These are phyloP conservation scores for Hydnum rufescens DNA, from an alignment of 768 basidiomycete genomes.

Conservation along the genomic window DNA sequence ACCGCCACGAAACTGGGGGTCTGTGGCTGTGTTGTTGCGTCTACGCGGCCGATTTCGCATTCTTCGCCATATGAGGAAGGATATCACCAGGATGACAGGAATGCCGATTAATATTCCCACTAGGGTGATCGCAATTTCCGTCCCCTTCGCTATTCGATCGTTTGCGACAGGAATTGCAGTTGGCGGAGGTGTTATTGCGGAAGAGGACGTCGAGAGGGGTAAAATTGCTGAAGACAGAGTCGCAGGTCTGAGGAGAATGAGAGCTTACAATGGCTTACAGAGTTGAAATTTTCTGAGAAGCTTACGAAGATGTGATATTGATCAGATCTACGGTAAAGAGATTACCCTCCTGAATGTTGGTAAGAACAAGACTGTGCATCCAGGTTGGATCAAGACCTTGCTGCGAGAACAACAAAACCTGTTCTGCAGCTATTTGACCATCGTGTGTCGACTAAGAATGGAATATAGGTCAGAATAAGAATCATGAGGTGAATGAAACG, in stretches of 20 bases:
- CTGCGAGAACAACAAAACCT: slow-evolving; percentile 36
- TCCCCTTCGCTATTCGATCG: neutral
- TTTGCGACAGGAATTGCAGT: neutral
- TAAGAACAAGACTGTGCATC: slow-evolving; percentile 32
- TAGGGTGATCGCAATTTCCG: too few species aligned
- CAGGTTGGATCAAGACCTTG: slow-evolving; percentile 34
- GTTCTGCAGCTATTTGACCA: neutral
- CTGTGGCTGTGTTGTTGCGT: too few species aligned
- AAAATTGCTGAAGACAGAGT: neutral
- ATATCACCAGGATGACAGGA: too few species aligned
- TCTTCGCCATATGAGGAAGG: too few species aligned
- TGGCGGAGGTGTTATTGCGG: too few species aligned
- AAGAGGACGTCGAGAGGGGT: neutral
- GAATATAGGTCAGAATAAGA: neutral
- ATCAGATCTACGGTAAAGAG: slow-evolving; percentile 31
- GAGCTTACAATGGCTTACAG: neutral
- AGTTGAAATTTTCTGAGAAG: neutral
- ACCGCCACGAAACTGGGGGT: too few species aligned
- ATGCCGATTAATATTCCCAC: too few species aligned
- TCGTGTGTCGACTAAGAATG: neutral
- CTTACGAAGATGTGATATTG: slow-evolving; percentile 20
- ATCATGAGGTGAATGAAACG: neutral
- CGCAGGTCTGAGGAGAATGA: neutral
- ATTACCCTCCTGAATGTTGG: slow-evolving; percentile 32
- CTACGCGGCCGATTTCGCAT: too few species aligned